These are phyloP conservation scores for Allium sativum DNA, from an alignment of 106 monocot genomes.

Conservation along the genomic window DNA sequence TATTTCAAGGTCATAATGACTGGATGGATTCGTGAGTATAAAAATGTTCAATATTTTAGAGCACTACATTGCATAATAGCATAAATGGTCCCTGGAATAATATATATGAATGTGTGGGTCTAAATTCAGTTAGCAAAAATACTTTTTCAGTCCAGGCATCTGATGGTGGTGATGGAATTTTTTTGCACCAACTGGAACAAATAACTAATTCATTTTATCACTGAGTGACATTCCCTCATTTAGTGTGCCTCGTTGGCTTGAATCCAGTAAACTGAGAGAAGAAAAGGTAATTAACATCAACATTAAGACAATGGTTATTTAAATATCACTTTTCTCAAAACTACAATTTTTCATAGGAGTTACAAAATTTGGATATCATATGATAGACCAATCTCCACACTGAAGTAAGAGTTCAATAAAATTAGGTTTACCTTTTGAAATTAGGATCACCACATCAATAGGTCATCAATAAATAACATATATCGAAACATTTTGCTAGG, in stretches of 20 bases:
- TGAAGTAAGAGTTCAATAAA: not conserved
- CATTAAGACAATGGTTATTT: too few species aligned
- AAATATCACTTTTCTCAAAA: not conserved
- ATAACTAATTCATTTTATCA: conserved; percentile 42
- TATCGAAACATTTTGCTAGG: too few species aligned
- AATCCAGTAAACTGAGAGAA: conserved; percentile 38
- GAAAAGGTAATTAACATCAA: too few species aligned
- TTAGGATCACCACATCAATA: too few species aligned
- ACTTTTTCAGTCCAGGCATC: conserved; percentile 86
- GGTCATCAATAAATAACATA: too few species aligned
- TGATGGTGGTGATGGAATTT: conserved; percentile 58
- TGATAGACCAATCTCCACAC: too few species aligned
- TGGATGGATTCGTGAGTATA: too few species aligned
- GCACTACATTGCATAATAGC: not conserved
- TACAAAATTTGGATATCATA: too few species aligned
- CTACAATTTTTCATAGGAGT: too few species aligned
- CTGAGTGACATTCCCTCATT: conserved; percentile 7
- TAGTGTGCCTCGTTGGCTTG: conserved; percentile 28
- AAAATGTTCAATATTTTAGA: too few species aligned
- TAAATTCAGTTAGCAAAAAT: not conserved
- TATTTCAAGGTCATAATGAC: too few species aligned
- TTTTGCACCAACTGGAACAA: conserved; percentile 61
- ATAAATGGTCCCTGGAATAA: not conserved
- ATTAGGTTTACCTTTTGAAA: too few species aligned
- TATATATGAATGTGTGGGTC: not conserved